Base-by-base conservation (phyloP, 2,329 filamentous ascomycete species). In the Dactylellina drechsleri region DNA sequence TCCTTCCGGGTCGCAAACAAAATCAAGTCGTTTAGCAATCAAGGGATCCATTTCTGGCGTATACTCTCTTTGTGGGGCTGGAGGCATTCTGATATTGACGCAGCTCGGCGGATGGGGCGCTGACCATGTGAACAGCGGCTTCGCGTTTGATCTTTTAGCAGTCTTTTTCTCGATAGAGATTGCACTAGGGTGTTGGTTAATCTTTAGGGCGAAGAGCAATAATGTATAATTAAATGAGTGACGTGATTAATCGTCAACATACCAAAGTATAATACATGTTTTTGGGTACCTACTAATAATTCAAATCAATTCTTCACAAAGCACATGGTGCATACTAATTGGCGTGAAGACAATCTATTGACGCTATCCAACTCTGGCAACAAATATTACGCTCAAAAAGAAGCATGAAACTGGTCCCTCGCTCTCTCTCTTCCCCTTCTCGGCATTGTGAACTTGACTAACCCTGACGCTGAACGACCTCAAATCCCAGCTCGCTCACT, bases 21-120 rank as follows among this genome's bases (percentile, higher is more conserved):
- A 1, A 76, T 72, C 0, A 78, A 77, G 0, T 81, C 87, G 62
- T 52, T 1, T 84, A n/a, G 83, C 87, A 53, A 86, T 98, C 62
- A 98, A 98, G 83, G 95, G 95, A 12, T 94, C 92, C 13, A 95
- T 99, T 78, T 94, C 95, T 0, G 95, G 95, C 1, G 90, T 97
- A 0, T 99, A 99, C 82, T 96, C 92, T 62, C 87, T 97, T 77
- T 93, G 91, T 66, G 95, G 95, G 10, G 95, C 94, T 13, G 91
- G 89, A 0, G 95, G 93, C 0, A 99, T 99, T 61, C 82, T 99
- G 65, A 82, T 98, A 4, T 86, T 99, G 15, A 98, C 95, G 0
- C 99, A 99, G 83, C 82, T 95, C 2, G 95, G 95, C 12, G 95
- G 95, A 0, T 87, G 88, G 43, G 82, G 72, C 10, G 60, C 72